Evolutionary conservation across 2,329 filamentous ascomycete species (phyloP), one percentile per base, ranked within the genome.

Genomic region (Phyllosticta citriasiana): DNA sequence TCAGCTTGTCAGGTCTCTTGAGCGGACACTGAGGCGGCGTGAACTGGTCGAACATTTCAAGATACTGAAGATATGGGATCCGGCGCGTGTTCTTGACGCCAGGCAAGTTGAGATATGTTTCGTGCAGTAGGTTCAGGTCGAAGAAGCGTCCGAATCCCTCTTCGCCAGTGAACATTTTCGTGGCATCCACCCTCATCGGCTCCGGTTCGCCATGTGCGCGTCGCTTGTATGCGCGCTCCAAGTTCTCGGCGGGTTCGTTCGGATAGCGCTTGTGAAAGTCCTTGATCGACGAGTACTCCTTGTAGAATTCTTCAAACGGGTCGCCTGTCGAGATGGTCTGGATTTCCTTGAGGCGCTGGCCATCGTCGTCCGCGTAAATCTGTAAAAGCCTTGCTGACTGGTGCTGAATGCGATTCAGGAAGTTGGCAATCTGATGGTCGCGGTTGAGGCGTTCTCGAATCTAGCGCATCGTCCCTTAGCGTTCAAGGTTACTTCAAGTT

Each of bases 91-190:
- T 70, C 75, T 95, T 96, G 22, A 92, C 85, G 8, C 88, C 87
- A 2, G 91, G 88, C 8, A 99, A 80, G 71, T 99, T 99, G 63
- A 97, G 81, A 71, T 91, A 99, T 14, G 88, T 81, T 70, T 97
- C 93, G 74, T 97, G 92, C 66, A 86, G 84, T 50, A 80, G 83
- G 19, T 88, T 93, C 55, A 99, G 77, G 73, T 99, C 94, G 69
- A 99, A 89, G 75, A 90, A 99, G 67, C 91, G 88, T 53, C 94
- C 94, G 69, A 88, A 97, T 0, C 88, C 88, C 74, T 99, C 94
- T 75, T 99, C 95, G 64, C 94, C 94, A 0, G 91, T 96, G 74
- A 99, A 99, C 79, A 97, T 88, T 62, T 85, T 85, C 70, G 97
- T 93, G 55, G 97, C 87, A 58, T 92, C 84, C 53, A 84, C 84